Evolutionary conservation across 768 basidiomycete species (phyloP), one percentile per base, ranked within the genome.

Genomic region (Boletus rufocinnamomeus): DNA sequence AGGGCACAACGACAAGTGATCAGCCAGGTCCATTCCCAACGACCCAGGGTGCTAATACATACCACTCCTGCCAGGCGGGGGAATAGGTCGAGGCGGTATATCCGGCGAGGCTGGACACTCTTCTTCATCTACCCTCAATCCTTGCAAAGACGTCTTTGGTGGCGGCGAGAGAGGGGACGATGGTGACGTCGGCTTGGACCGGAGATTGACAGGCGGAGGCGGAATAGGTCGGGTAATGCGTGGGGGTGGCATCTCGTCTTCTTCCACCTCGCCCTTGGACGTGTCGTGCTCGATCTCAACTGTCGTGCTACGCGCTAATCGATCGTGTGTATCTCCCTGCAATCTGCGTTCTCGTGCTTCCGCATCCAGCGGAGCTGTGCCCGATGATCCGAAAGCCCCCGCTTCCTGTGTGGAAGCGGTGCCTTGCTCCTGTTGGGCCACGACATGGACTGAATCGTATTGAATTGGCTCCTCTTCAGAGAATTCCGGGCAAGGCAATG

Each of bases 171-270:
- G 27, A 1, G 66, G 40, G 6, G 71, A 63, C 1, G 57, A 41
- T 3, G 67, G 63, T 7, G 63, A 47, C 1, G 59, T 51, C 27
- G 68, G 66, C 38, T 63, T 67, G 10, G 72, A 66, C n/a, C 49
- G 40, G 28, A 69, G 32, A 50, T 66, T 69, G 25, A 68, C 69
- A 0, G 76, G 76, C 21, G 76, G 72, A 0, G 74, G 69, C 0
- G 72, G 77, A 51, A 71, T 61, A 0, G 68, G 66, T 51, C 70
- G 71, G 16, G 63, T 69, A 28, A 73, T 64, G 48, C 69, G 75
- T 8, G 75, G 66, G 4, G 73, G 70, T 4, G 68, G 66, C 63
- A 72, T 65, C 48, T 71, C 68, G 41, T 52, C 73, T 63, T 61
- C 65, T 34, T 53, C 49, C 2, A 6, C 72, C 61, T 63, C 68